A percentile compares a stretch with the other conserved stretches of the same genome.
These are phyloP conservation scores for Quercus suber DNA, from an alignment of 306 rosid genomes.

Conservation along the genomic window DNA sequence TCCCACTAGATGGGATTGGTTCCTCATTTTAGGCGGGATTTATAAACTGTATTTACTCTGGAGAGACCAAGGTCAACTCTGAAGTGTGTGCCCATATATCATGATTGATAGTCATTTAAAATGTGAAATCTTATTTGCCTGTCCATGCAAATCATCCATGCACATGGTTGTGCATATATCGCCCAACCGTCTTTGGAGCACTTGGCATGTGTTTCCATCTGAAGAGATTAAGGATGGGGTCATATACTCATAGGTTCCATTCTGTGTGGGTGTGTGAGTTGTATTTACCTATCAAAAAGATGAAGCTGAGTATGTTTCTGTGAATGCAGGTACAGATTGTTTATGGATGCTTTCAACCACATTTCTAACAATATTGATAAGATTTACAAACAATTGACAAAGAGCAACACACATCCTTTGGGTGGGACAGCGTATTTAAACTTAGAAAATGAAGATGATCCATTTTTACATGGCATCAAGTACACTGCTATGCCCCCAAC, in stretches of 20 bases:
- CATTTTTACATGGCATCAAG: slow-evolving; percentile 91
- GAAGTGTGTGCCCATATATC: neutral
- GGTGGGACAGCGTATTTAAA: slow-evolving; percentile 92
- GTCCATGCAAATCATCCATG: neutral
- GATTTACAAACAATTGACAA: slow-evolving; percentile 90
- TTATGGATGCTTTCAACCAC: slow-evolving; percentile 93
- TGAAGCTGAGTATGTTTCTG: slow-evolving; percentile 26
- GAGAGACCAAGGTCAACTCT: no score
- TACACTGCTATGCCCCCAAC: slow-evolving; percentile 99
- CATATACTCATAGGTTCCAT: neutral
- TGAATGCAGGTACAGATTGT: slow-evolving; percentile 65
- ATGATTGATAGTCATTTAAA: neutral
- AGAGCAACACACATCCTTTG: slow-evolving; percentile 87
- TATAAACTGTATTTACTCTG: neutral
- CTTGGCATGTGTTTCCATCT: neutral
- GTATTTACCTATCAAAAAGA: neutral
- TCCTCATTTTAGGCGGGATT: neutral
- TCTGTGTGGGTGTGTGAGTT: neutral
- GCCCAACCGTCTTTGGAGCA: neutral
- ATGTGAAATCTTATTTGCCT: neutral
- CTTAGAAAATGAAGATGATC: slow-evolving; percentile 97
- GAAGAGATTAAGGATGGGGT: neutral
- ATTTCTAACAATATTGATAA: slow-evolving; percentile 78
- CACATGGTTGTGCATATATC: neutral
- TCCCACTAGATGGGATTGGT: neutral